Base-by-base conservation (phyloP, 352 stramenopile genomes). In the Phytophthora vignae region DNA sequence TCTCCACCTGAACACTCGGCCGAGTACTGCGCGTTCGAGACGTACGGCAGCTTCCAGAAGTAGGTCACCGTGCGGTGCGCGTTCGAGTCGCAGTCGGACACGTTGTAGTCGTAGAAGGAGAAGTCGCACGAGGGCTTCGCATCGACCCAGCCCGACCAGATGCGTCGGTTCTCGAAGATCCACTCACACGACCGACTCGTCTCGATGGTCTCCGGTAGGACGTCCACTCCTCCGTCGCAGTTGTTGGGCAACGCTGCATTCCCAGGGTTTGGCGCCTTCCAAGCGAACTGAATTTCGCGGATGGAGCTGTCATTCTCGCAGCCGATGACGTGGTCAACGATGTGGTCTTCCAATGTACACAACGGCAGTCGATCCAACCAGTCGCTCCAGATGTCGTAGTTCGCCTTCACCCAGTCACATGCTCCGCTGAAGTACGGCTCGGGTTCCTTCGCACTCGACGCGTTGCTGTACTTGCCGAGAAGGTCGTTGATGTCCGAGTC, bases 171-270 rank as follows among this genome's bases (percentile, higher is more conserved):
- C 10, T 67, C 67, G 14, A 55, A 38, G 9, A 88, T 64, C 83
- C 83, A 90, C 3, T 81, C 76, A 49, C 83, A 88, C 8, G 79
- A 85, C 0, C 76, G 77, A 29, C 77, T 90, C 2, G 78, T 87
- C 17, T 27, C 14, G 1, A 86, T 66, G 0, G 75, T 55, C 1
- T 42, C 52, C 1, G 83, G 83, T 2, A 84, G 49, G 14, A 27
- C 27, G 2, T 50, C 14, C 14, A 80, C 56, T 1, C 78, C 76
- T 17, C 81, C 81, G 19, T 90, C 79, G 38, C 83, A 91, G 21
- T 74, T 63, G 55, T 81, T 85, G 31, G 83, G 79, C 36, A 80
- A 11, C 0, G 67, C 61, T 0, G 50, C 29, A 52, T 91, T 74
- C 4, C 57, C 66, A 12, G 81, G 83, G 42, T 87, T 66, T 4